Conservation (phyloP, 495 filamentous ascomycete genomes). For the Neurospora sp. region DNA sequence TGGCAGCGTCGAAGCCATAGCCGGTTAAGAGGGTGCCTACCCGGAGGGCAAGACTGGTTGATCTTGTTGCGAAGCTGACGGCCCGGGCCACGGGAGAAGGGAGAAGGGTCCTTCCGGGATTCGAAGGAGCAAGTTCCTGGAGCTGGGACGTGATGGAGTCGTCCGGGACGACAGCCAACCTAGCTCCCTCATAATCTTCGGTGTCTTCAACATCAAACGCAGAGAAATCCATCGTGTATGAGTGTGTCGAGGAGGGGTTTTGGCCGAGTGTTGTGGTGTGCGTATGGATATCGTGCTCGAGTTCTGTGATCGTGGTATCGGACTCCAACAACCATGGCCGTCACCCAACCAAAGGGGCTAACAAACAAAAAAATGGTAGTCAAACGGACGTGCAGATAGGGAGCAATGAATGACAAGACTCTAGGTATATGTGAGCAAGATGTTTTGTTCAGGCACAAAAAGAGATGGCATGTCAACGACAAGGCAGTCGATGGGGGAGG, state of each 20-base stretch:
- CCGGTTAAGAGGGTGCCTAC: constrained; percentile 58
- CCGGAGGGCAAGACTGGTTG: constrained; percentile 60
- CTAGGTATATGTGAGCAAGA: background rate
- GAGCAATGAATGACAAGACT: background rate
- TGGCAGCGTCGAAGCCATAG: constrained; percentile 53
- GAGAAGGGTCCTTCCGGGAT: constrained; percentile 49
- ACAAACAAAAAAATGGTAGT: background rate
- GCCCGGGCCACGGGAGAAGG: constrained; percentile 55
- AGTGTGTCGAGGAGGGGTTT: background rate
- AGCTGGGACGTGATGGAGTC: constrained; percentile 9
- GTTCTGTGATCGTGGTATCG: background rate
- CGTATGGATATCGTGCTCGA: background rate
- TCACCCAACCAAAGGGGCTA: background rate
- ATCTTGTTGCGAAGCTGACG: constrained; percentile 60
- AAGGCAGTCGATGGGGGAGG: background rate
- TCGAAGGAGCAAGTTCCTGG: constrained; percentile 8
- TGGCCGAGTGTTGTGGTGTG: background rate
- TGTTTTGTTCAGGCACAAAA: background rate
- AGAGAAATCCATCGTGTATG: background rate
- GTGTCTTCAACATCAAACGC: background rate
- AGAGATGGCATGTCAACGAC: background rate
- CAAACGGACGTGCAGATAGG: background rate
- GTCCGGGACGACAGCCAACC: constrained; percentile 4
- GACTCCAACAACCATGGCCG: background rate
- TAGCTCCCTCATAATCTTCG: background rate